Percentiles rank a stretch among this genome's conserved stretches.
Evolutionary conservation across 2,329 filamentous ascomycete genomes (phyloP).

Genomic region (Sphaerostilbella broomeana): DNA sequence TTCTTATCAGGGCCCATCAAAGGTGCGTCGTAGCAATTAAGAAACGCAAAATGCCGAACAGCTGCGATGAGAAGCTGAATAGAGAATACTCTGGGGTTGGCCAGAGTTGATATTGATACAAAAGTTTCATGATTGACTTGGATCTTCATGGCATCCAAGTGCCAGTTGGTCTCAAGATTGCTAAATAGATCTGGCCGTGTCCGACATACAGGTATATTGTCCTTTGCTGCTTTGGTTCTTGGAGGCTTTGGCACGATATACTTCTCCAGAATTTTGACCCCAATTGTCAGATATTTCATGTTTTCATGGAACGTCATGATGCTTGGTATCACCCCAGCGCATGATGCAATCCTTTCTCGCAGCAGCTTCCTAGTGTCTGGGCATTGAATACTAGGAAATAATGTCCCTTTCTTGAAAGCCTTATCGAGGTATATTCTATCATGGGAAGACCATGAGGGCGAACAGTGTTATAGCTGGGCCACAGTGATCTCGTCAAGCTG

Average conservation of each 20-base stretch:
- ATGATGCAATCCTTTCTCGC: slow-evolving; percentile 1
- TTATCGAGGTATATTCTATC: slow-evolving; percentile 1
- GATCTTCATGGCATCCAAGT: no score
- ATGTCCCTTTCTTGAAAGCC: background rate
- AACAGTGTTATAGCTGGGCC: background rate
- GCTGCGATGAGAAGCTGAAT: slow-evolving; percentile 10
- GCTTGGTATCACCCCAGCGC: slow-evolving; percentile 3
- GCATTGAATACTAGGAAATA: background rate
- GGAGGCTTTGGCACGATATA: slow-evolving; percentile 3
- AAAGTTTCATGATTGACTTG: slow-evolving; percentile 1
- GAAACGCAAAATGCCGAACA: slow-evolving; percentile 5
- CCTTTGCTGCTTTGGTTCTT: background rate
- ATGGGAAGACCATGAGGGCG: background rate
- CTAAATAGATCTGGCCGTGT: slow-evolving; percentile 4
- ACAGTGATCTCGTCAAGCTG: slow-evolving; percentile 5
- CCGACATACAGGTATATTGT: slow-evolving; percentile 1
- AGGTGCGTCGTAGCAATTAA: slow-evolving; percentile 1
- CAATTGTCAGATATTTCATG: slow-evolving; percentile 12
- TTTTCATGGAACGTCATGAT: slow-evolving; percentile 10
- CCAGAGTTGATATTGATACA: background rate
- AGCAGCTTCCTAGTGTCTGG: background rate
- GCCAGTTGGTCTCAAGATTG: slow-evolving; percentile 3
- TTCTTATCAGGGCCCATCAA: no score
- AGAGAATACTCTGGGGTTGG: background rate
- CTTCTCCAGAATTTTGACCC: slow-evolving; percentile 8